Evolutionary conservation across 1,284 basidiomycete genomes (phyloP).

Genomic region (Coriolopsis trogii): DNA sequence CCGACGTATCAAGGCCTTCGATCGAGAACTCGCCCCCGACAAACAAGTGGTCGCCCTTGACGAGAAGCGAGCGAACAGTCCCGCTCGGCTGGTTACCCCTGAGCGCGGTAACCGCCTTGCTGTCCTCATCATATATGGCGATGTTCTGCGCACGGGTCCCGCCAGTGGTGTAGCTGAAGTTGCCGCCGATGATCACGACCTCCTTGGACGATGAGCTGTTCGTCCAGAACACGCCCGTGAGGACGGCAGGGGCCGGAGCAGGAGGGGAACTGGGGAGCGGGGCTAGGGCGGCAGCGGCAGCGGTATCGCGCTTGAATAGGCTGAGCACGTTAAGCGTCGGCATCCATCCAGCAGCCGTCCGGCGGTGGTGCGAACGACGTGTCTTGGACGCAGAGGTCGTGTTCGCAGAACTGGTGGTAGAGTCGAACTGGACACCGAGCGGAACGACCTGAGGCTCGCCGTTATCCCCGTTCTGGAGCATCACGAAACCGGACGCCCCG

Average conservation of each 20-base stretch:
- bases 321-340: constrained; percentile 48
- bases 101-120: constrained; percentile 57
- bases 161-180: constrained; percentile 71
- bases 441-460: constrained; percentile 61
- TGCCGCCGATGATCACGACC: constrained; percentile 85
- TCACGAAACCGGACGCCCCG: constrained; percentile 73
- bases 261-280: constrained; percentile 59
- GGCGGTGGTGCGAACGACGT: constrained; percentile 40
- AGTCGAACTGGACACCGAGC: constrained; percentile 55
- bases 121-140: constrained; percentile 72
- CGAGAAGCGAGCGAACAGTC: constrained; percentile 72
- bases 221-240: constrained; percentile 90
- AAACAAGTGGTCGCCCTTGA: constrained; percentile 67
- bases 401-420: constrained; percentile 30
- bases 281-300: constrained; percentile 36
- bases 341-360: constrained; percentile 50
- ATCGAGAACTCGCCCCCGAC: constrained; percentile 83
- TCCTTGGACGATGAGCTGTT: constrained; percentile 71
- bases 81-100: constrained; percentile 66
- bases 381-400: constrained; percentile 35
- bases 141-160: constrained; percentile 56
- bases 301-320: constrained; percentile 56
- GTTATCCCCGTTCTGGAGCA: constrained; percentile 62
- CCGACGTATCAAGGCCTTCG: constrained; percentile 54
- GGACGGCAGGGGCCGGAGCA: constrained; percentile 75